Base-by-base conservation (phyloP, 2,329 filamentous ascomycete species). In the Chaetomium strumarium region DNA sequence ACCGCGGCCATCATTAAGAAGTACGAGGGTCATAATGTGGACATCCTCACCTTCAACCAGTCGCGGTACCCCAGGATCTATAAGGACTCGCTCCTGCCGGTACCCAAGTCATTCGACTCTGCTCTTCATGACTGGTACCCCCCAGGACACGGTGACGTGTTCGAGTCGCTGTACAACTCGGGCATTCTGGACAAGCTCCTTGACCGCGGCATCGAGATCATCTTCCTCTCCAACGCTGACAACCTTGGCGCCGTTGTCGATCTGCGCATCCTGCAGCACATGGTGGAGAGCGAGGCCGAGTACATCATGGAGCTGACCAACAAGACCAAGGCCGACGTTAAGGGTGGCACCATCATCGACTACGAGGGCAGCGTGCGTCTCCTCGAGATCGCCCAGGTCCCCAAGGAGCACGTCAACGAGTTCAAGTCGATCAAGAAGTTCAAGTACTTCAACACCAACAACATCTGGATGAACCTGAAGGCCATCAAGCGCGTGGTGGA, bases 381-480 rank as follows among this genome's bases (percentile, higher is more conserved):
- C 62, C 87, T 99, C 49, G 93, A 99, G 79, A 96, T 99, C 66
- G 93, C 93, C 13, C 93, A 99, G 80, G 93, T 99, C 34, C 93
- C 93, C 75, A 99, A 97, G 84, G 90, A 99, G 80, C 93, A 99
- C 76, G 89, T 93, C 72, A 97, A 99, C 77, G 93, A 99, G 78
- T 99, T 99, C 89, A 99, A 99, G 85, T 96, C 91, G 45, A 99
- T 99, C 81, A 99, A 99, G 86, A 99, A 99, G 83, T 99, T 99
- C 87, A 96, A 95, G 83, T 99, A 99, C 85, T 99, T 99, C 86
- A 99, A 99, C 84, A 99, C 93, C 75, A 99, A 99, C 88, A 99
- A 99, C 83, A 96, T 99, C 76, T 99, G 93, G 93, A 88, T 99
- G 81, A 96, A 96, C 78, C 81, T 96, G 65, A 85, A 89, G 70